phyloP scores from a whole-genome alignment of 2,329 filamentous ascomycete genomes.

The Fusarium napiforme region DNA sequence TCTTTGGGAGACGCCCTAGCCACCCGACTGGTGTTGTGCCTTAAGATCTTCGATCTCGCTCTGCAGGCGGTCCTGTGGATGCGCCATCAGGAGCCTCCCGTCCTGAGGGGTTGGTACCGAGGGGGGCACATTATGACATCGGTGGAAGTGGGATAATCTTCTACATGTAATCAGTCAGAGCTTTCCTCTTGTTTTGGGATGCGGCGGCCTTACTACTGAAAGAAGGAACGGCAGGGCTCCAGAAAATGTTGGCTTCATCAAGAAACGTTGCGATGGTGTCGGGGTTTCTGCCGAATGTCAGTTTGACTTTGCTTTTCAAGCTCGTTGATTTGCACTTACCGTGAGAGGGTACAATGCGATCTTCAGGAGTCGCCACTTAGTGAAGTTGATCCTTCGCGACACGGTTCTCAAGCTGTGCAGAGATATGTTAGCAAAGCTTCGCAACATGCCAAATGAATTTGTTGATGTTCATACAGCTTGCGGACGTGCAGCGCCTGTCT shows the following conservation, averaged over 20 bases:
- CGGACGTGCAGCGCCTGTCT: background rate
- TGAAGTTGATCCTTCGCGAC: background rate
- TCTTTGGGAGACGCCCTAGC: background rate
- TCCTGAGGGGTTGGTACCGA: background rate
- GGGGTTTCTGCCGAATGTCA: background rate
- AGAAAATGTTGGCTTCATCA: background rate
- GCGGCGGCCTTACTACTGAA: background rate
- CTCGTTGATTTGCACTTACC: background rate
- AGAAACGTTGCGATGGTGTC: background rate
- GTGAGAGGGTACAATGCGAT: too few relatives aligned
- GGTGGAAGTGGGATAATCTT: background rate
- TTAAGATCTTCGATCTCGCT: background rate
- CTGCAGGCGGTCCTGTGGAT: background rate
- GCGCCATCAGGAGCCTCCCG: background rate
- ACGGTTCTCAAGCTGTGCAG: background rate
- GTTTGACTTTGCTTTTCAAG: fast-evolving
- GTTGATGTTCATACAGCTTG: background rate
- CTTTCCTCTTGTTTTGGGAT: too few relatives aligned
- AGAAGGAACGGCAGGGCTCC: background rate
- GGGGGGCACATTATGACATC: background rate
- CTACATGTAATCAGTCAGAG: background rate
- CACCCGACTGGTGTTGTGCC: background rate
- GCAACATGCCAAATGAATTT: background rate
- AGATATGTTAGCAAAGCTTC: background rate
- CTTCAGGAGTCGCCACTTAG: background rate